phyloP scores from a whole-genome alignment of 306 rosid genomes.

The Prunus kanzakura region DNA sequence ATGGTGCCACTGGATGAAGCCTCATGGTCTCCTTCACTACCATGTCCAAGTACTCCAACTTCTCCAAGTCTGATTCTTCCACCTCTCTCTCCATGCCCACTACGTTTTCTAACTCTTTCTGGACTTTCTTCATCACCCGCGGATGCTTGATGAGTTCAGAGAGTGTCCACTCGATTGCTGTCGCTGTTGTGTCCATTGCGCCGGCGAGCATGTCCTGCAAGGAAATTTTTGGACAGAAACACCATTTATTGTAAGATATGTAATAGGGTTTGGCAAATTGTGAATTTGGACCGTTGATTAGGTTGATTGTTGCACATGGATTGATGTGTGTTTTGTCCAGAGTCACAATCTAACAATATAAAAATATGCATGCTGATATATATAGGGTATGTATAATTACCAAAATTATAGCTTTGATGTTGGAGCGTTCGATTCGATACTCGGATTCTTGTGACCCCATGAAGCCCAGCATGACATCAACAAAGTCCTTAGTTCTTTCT shows the following conservation, averaged over 20 bases:
- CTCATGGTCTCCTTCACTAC: conserved; percentile 56
- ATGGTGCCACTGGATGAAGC: conserved; percentile 61
- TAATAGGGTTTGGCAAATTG: neutral
- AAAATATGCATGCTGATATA: neutral
- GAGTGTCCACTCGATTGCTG: conserved; percentile 50
- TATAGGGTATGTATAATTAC: conserved; percentile 15
- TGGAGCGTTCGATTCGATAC: conserved; percentile 42
- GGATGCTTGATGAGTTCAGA: conserved; percentile 55
- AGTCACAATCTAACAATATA: too few species aligned
- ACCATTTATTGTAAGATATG: neutral
- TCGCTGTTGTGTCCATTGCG: conserved; percentile 53
- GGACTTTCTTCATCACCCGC: conserved; percentile 52
- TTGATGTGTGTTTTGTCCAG: too few species aligned
- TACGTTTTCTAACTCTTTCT: conserved; percentile 43
- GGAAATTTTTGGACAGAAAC: neutral
- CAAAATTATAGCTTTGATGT: conserved; percentile 65
- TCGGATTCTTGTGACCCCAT: conserved; percentile 45
- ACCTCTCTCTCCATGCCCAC: conserved; percentile 57
- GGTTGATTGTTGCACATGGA: too few species aligned
- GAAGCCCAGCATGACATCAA: conserved; percentile 58
- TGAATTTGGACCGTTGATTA: too few species aligned
- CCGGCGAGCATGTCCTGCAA: conserved; percentile 54
- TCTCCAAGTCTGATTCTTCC: conserved; percentile 54
- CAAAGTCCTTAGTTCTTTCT: conserved; percentile 49
- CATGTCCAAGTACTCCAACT: conserved; percentile 44